Evolutionary conservation across 495 filamentous ascomycete species (phyloP), one percentile per base, ranked within the genome.

Genomic region (Aspergillus affinis): DNA sequence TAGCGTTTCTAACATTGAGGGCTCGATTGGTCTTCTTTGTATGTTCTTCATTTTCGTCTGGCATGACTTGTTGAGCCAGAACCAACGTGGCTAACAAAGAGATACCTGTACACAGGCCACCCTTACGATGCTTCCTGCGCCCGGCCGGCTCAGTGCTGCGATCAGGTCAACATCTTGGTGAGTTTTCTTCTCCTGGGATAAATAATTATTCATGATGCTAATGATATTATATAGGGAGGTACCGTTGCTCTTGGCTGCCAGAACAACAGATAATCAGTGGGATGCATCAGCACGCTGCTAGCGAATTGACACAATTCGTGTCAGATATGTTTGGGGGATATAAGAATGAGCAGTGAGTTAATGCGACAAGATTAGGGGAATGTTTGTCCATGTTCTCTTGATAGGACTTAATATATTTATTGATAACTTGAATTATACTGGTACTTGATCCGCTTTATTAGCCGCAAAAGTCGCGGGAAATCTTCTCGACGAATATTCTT

Each of bases 1-100:
- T 51, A 86, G 93, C 71, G 90, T 90, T 3, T 91, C 92, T 5
- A 84, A 92, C 12, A 78, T 97, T 54, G 85, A 97, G 48, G 72
- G 72, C 47, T 74, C 71, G 17, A 41, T 77, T 51, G 72, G 74
- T 59, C 65, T 77, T 47, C 49, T 65, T 4, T 77, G 71, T 75
- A 72, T 26, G 74, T 63, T 7, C 0, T 21, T 10, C 18, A n/a
- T 7, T 12, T 6, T 3, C 30, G 2, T 12, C 30, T 12, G 30
- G 30, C 7, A 32, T 8, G 26, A n/a, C 26, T 23, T 12, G 26
- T 32, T n/a, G 47, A n/a, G n/a, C 19, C 0, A 15, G 23, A 30
- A 53, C 15, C 4, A 2, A 20, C 23, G 15, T 6, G 30, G 17
- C 19, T 17, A 32, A 44, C 44, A 20, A 44, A 27, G 45, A 59